A percentile compares a stretch with the other conserved stretches of the same genome.
phyloP scores from a whole-genome alignment of 129 eudicot genomes.

The Helianthus tuberosus region DNA sequence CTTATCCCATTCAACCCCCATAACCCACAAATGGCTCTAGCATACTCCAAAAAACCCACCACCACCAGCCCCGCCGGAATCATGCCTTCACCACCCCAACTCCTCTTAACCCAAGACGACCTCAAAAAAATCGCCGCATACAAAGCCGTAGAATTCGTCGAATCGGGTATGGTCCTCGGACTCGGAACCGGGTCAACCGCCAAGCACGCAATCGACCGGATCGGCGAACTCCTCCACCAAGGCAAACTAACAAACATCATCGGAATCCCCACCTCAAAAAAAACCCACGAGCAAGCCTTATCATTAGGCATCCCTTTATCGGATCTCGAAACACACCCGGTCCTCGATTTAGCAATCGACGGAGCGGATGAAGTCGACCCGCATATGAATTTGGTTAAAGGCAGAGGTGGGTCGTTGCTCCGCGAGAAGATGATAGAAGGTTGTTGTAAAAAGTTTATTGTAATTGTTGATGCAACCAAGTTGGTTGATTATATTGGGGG shows the following conservation, averaged over 20 bases:
- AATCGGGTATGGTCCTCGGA: conserved; percentile 88
- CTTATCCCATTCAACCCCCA: not conserved
- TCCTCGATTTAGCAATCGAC: conserved; percentile 77
- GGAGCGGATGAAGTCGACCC: conserved; percentile 96
- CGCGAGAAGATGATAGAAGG: conserved; percentile 93
- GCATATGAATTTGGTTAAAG: conserved; percentile 72
- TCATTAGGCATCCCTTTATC: conserved; percentile 61
- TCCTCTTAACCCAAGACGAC: conserved; percentile 72
- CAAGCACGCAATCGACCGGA: conserved; percentile 74
- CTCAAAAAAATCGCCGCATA: conserved; percentile 87
- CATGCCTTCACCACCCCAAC: conserved; percentile 46
- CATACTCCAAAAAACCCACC: conserved; percentile 26
- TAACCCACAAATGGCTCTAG: not conserved
- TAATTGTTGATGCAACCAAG: conserved; percentile 79
- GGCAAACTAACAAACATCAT: conserved; percentile 67
- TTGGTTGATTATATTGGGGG: conserved; percentile 76
- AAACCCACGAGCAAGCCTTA: conserved; percentile 70
- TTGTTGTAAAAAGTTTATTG: conserved; percentile 72
- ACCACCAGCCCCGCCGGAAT: conserved; percentile 19
- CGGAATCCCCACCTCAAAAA: conserved; percentile 85
- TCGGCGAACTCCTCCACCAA: conserved; percentile 66
- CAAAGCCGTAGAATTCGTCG: conserved; percentile 85
- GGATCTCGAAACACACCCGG: conserved; percentile 71
- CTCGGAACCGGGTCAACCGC: conserved; percentile 95
- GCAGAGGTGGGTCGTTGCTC: conserved; percentile 82